Conservation (phyloP, 176 grass and related monocot species). For the Melocanna baccifera region DNA sequence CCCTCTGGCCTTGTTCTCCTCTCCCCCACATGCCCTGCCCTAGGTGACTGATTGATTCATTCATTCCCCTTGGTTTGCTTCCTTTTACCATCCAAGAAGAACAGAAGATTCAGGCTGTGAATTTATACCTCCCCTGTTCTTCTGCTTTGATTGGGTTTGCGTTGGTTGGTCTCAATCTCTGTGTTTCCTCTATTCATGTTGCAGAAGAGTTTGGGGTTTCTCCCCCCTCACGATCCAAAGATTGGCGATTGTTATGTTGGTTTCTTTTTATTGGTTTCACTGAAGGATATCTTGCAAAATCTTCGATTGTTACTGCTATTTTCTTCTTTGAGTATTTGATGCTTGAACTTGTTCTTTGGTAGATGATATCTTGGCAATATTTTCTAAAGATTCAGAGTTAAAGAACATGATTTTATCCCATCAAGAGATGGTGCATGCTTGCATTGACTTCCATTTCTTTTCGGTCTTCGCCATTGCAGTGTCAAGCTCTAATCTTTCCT, state of each 20-base stretch:
- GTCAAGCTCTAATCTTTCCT: neutral
- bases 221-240: neutral
- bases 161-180: neutral
- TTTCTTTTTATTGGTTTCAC: neutral
- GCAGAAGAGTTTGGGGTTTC: no score
- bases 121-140: neutral
- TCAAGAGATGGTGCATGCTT: neutral
- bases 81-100: neutral
- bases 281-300: neutral
- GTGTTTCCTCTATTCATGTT: neutral
- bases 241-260: neutral
- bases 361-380: neutral
- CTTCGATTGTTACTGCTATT: neutral
- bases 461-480: neutral
- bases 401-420: neutral
- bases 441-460: constrained; percentile 10
- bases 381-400: neutral
- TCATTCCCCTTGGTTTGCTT: neutral
- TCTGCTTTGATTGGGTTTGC: neutral
- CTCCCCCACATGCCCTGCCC: constrained; percentile 36
- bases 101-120: neutral
- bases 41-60: constrained; percentile 32
- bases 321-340: neutral
- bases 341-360: neutral
- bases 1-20: constrained; percentile 29